phyloP scores from a whole-genome alignment of 371 early-diverging fungal genomes.

The Mucor circinelloides region DNA sequence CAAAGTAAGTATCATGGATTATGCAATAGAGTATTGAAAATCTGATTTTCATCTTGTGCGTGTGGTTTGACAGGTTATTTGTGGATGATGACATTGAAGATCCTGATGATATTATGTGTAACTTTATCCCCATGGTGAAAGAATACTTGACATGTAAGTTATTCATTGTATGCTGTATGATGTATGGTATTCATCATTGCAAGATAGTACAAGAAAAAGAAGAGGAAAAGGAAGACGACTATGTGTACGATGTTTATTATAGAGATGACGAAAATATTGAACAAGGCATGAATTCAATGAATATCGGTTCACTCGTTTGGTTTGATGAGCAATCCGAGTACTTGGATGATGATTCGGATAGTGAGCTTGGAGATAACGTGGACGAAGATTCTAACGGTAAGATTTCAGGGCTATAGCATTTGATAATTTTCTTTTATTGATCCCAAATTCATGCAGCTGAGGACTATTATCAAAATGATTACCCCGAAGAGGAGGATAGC shows the following conservation, averaged over 20 bases:
- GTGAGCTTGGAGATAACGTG: slow-evolving; percentile 54
- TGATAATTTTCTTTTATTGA: neutral
- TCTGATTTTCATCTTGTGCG: neutral
- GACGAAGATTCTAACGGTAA: slow-evolving; percentile 67
- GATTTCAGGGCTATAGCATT: neutral
- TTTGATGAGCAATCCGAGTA: slow-evolving; percentile 50
- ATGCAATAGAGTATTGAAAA: neutral
- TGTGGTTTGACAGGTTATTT: slow-evolving; percentile 24
- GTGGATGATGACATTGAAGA: slow-evolving; percentile 44
- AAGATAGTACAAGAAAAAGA: slow-evolving; percentile 37
- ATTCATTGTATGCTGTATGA: neutral
- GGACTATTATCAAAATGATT: slow-evolving; percentile 68
- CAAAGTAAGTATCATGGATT: slow-evolving; percentile 19
- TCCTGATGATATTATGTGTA: slow-evolving; percentile 67
- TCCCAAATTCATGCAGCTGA: slow-evolving; percentile 46
- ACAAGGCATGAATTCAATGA: slow-evolving; percentile 24
- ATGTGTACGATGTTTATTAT: slow-evolving; percentile 66
- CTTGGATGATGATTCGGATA: slow-evolving; percentile 58
- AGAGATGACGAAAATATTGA: slow-evolving; percentile 46
- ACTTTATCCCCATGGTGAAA: slow-evolving; percentile 75
- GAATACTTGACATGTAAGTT: slow-evolving; percentile 65
- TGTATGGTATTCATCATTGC: neutral
- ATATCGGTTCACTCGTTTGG: slow-evolving; percentile 60
- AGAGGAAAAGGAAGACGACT: slow-evolving; percentile 51
- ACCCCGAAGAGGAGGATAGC: slow-evolving; percentile 57